Conservation (phyloP, 1,284 basidiomycete genomes). For the Cutaneotrichosporon sp. region DNA sequence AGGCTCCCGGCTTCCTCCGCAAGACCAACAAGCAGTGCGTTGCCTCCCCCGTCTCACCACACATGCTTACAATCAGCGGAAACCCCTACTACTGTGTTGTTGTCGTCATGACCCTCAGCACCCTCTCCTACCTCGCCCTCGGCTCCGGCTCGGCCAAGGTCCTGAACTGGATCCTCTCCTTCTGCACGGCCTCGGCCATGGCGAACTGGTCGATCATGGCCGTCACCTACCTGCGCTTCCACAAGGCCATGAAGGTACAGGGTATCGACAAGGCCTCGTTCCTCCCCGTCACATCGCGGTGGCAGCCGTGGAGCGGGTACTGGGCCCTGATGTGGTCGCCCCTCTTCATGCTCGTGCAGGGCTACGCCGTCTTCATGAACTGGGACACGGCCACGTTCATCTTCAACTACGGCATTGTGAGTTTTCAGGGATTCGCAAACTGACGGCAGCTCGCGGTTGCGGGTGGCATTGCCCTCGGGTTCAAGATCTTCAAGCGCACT, state of each 20-base stretch:
- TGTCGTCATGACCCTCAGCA: constrained; percentile 65
- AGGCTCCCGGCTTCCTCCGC: constrained; percentile 61
- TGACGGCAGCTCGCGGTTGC: not conserved
- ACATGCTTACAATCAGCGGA: constrained; percentile 59
- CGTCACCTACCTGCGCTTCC: constrained; percentile 73
- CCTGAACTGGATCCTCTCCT: constrained; percentile 72
- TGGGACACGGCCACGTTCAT: not conserved
- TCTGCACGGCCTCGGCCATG: constrained; percentile 55
- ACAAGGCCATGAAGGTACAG: constrained; percentile 69
- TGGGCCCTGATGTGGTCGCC: not conserved
- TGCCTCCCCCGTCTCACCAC: too few relatives aligned
- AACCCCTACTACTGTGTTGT: constrained; percentile 65
- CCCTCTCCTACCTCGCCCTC: constrained; percentile 59
- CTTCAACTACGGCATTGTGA: not conserved
- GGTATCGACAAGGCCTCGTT: constrained; percentile 46
- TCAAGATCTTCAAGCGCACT: not conserved
- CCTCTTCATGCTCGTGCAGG: not conserved
- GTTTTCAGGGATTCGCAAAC: too few relatives aligned
- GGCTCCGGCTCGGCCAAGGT: constrained; percentile 63
- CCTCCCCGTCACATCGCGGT: not conserved
- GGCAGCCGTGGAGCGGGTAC: not conserved
- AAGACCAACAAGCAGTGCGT: constrained; percentile 56
- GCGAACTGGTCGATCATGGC: constrained; percentile 80
- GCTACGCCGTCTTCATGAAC: not conserved
- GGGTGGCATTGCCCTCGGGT: not conserved